These are phyloP conservation scores for Aspergillus sp. DNA, from an alignment of 2,329 filamentous ascomycete genomes.

Conservation along the genomic window DNA sequence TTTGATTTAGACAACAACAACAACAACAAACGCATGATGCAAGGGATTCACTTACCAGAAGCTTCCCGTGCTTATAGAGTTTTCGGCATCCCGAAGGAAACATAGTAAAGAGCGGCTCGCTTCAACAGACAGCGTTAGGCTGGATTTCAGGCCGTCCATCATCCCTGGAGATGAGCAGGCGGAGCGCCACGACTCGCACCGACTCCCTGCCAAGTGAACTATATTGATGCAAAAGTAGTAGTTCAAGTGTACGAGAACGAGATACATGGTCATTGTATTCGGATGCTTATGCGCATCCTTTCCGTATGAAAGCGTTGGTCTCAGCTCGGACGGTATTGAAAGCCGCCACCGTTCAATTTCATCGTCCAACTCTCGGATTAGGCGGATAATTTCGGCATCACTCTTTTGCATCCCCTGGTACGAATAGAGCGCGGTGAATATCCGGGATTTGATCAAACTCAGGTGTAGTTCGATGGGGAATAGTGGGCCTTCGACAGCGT, in stretches of 20 bases:
- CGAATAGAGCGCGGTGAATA: not conserved
- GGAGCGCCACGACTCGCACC: not conserved
- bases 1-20: no score
- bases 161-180: not conserved
- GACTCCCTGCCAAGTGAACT: not conserved
- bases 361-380: constrained; percentile 1
- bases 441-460: not conserved
- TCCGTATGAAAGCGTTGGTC: not conserved
- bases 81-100: not conserved
- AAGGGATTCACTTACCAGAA: not conserved
- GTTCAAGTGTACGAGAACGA: not conserved
- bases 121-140: not conserved
- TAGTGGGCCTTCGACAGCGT: not conserved
- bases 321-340: not conserved
- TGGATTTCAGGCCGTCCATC: not conserved
- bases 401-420: not conserved
- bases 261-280: not conserved
- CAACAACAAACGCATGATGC: not conserved
- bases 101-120: not conserved
- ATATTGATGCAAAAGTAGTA: not conserved
- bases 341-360: not conserved
- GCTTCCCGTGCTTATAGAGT: not conserved
- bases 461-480: not conserved
- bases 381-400: not conserved
- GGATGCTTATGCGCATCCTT: not conserved